These are phyloP conservation scores for Cubamyces lactineus DNA, from an alignment of 768 basidiomycete species.

Conservation along the genomic window DNA sequence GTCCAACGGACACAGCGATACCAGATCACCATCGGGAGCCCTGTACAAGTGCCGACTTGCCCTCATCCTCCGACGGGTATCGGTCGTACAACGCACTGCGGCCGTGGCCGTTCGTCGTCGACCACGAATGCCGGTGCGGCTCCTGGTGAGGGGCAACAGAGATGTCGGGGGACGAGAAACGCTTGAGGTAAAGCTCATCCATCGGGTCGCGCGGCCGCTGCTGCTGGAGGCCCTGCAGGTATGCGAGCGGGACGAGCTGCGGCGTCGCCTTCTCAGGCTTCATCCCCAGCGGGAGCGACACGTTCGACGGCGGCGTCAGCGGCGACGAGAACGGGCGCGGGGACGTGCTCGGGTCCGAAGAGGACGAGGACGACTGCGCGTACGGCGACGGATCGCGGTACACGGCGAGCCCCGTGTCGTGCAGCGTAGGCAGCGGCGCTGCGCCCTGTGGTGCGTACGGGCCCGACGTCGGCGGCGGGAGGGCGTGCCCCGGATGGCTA, in stretches of 20 bases:
- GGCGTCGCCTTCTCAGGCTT: constrained; percentile 10
- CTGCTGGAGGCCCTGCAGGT: constrained; percentile 51
- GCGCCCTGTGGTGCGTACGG: constrained; percentile 1
- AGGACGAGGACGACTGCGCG: constrained; percentile 31
- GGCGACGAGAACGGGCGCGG: constrained; percentile 25
- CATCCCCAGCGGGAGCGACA: constrained; percentile 12
- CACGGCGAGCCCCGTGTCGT: constrained; percentile 19
- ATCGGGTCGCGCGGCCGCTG: constrained; percentile 61
- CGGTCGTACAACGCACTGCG: constrained; percentile 13
- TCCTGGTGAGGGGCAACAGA: constrained; percentile 6
- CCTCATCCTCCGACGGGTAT: constrained; percentile 21
- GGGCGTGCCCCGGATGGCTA: constrained; percentile 6
- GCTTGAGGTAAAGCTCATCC: constrained; percentile 65
- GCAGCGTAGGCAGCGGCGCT: constrained; percentile 19
- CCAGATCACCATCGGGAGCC: constrained; percentile 22
- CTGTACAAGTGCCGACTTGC: constrained; percentile 20
- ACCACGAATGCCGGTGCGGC: constrained; percentile 15
- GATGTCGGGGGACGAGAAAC: constrained; percentile 41
- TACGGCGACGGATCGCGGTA: constrained; percentile 35
- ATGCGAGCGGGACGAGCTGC: constrained; percentile 63
- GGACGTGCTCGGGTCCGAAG: constrained; percentile 25
- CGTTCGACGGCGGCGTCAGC: constrained; percentile 26
- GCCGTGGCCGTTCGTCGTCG: constrained; percentile 1
- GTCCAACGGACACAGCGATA: too few species aligned
- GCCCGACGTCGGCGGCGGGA: constrained; percentile 4